A percentile compares a stretch with the other conserved stretches of the same genome.
phyloP scores from a whole-genome alignment of 768 basidiomycete species.

The Panaeolus cyanescens region DNA sequence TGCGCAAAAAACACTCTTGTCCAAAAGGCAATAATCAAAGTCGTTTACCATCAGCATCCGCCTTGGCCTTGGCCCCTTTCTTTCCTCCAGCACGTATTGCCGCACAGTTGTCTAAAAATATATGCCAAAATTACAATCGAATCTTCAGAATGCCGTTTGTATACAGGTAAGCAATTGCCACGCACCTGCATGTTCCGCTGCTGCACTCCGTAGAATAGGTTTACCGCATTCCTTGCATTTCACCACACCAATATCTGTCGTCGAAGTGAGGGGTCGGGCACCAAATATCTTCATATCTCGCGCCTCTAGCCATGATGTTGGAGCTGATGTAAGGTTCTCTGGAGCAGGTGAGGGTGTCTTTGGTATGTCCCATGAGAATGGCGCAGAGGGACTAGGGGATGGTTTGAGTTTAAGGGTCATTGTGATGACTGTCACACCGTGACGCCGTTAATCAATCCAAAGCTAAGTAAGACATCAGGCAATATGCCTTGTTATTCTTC shows the following conservation, averaged over 20 bases:
- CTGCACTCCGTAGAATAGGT: constrained; percentile 74
- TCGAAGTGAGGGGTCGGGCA: constrained; percentile 67
- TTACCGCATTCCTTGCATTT: constrained; percentile 84
- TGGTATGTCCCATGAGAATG: constrained; percentile 66
- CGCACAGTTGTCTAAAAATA: constrained; percentile 56
- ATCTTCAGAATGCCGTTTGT: not conserved
- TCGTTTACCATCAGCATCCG: constrained; percentile 46
- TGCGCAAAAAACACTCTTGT: not conserved
- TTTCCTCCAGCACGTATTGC: constrained; percentile 53
- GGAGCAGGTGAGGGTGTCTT: constrained; percentile 39
- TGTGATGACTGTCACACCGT: constrained; percentile 13
- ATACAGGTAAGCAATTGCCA: not conserved
- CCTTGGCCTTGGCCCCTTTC: constrained; percentile 61
- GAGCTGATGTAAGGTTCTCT: constrained; percentile 62
- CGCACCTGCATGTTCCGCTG: constrained; percentile 74
- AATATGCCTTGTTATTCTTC: not conserved
- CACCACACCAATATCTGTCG: constrained; percentile 61
- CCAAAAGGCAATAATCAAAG: not conserved
- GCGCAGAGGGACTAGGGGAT: constrained; percentile 42
- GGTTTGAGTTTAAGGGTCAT: constrained; percentile 52
- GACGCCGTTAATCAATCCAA: not conserved
- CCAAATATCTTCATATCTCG: constrained; percentile 90
- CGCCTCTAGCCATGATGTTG: constrained; percentile 83
- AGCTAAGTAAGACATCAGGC: too few relatives aligned
- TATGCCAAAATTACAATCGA: not conserved